Evolutionary conservation across 23 red algal genomes (phyloP), one percentile per base, ranked within the genome.

Genomic region (Cyanidiococcus yangmingshanensis): DNA sequence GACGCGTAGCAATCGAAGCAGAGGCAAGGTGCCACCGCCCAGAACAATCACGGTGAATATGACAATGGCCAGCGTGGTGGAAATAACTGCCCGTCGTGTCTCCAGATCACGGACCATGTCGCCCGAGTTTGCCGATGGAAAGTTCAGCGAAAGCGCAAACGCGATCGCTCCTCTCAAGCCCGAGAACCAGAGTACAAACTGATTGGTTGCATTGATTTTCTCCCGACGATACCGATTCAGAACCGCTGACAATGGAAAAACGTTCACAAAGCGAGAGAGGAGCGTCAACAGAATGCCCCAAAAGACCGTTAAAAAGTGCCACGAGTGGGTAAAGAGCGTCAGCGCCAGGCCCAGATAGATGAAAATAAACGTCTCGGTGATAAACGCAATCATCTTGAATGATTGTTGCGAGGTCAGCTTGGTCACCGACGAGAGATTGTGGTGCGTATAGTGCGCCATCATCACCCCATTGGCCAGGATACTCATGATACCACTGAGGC

Each of bases 121-220:
- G 26, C 84, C 83, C 24, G 82, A 82, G 68, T 84, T 75, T 0
- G 74, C 80, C 33, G 77, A 77, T 15, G 94, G 87, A 38, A 98
- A 85, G 58, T 87, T 92, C 24, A 98, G 80, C 27, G 94, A 98
- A 15, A 98, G 85, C 12, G 94, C 94, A 82, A 90, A 98, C n/a
- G 94, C 94, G 38, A 98, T 91, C 38, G 94, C 94, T 0, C 94
- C 94, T 27, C 94, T 82, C 17, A 98, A 77, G 35, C 94, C 94
- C n/a, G 88, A 91, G 75, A 98, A 98, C 94, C 94, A 98, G 87
- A 98, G 88, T 37, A 98, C 86, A 2, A 98, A 79, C 41, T 91
- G 85, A 38, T 87, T 98, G 38, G 90, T 98, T 39, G 68, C 54
- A 37, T 76, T 85, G 74, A 98, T 98, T 68, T 91, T 85, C 37